These are phyloP conservation scores for Dictyostelium capitatum DNA, from an alignment of 78 protist species.

Conservation along the genomic window DNA sequence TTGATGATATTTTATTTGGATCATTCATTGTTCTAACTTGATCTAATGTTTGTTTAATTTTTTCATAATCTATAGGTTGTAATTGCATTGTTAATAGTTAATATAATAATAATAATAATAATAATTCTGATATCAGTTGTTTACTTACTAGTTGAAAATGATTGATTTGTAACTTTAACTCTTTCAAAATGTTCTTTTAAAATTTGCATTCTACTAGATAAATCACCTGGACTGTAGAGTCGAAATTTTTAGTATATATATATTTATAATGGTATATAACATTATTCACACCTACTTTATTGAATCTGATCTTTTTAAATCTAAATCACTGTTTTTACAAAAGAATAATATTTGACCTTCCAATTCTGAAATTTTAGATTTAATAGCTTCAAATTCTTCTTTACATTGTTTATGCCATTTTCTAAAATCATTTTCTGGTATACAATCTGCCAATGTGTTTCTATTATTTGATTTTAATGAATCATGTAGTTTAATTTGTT, in stretches of 20 bases:
- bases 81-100: no score
- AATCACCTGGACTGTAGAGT: not conserved
- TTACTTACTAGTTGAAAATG: constrained; percentile 38
- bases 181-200: constrained; percentile 34
- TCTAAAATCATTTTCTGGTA: constrained; percentile 52
- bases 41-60: constrained; percentile 33
- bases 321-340: not conserved
- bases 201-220: constrained; percentile 9
- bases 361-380: constrained; percentile 7
- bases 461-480: constrained; percentile 16
- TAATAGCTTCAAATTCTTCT: constrained; percentile 14
- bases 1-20: constrained; percentile 44
- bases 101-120: not conserved
- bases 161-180: constrained; percentile 26
- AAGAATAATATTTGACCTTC: constrained; percentile 1
- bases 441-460: constrained; percentile 36
- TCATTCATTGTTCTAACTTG: constrained; percentile 16
- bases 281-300: no score
- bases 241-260: not conserved
- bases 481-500: constrained; percentile 56
- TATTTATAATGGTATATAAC: not conserved
- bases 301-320: constrained; percentile 3
- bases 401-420: constrained; percentile 60
- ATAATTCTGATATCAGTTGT: not conserved
- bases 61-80: constrained; percentile 40